Evolutionary conservation across 2,329 filamentous ascomycete species (phyloP).

Genomic region (Mycocentrospora acerina): DNA sequence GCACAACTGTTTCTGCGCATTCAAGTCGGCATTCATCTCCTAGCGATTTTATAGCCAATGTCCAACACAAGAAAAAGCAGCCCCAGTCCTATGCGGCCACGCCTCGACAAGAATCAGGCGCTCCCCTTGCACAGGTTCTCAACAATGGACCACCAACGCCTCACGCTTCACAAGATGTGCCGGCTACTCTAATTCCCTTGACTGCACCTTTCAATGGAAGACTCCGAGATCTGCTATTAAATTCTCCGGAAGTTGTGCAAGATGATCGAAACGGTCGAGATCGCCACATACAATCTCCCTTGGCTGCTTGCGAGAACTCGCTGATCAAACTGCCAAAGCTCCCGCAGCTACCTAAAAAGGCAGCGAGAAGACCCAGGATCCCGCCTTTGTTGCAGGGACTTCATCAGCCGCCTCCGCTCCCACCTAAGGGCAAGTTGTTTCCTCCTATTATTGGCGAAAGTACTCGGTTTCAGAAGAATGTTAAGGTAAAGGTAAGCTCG

Average conservation of each 20-base stretch:
- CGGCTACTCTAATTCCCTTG: slow-evolving; percentile 11
- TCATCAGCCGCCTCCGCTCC: slow-evolving; percentile 61
- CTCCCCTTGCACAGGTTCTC: slow-evolving; percentile 39
- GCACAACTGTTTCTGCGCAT: no score
- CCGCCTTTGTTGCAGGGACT: slow-evolving; percentile 59
- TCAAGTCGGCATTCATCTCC: no score
- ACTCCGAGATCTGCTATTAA: slow-evolving; percentile 29
- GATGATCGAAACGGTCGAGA: slow-evolving; percentile 24
- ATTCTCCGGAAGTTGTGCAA: slow-evolving; percentile 19
- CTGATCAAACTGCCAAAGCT: slow-evolving; percentile 44
- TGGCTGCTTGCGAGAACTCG: slow-evolving; percentile 17
- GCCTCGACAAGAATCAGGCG: slow-evolving; percentile 16
- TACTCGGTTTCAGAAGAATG: slow-evolving; percentile 24
- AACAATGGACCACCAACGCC: slow-evolving; percentile 27
- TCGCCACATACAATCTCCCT: slow-evolving; percentile 11
- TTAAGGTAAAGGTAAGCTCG: slow-evolving; percentile 17
- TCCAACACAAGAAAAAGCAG: no score
- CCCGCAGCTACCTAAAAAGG: slow-evolving; percentile 34
- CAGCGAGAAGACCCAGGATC: slow-evolving; percentile 41
- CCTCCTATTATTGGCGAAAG: slow-evolving; percentile 60
- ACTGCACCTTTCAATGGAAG: slow-evolving; percentile 31
- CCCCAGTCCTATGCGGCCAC: no score
- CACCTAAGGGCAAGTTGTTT: slow-evolving; percentile 57
- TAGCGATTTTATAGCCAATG: no score
- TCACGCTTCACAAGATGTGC: slow-evolving; percentile 9